Conservation (phyloP, 2,329 filamentous ascomycete genomes). For the Cadophora sp. region DNA sequence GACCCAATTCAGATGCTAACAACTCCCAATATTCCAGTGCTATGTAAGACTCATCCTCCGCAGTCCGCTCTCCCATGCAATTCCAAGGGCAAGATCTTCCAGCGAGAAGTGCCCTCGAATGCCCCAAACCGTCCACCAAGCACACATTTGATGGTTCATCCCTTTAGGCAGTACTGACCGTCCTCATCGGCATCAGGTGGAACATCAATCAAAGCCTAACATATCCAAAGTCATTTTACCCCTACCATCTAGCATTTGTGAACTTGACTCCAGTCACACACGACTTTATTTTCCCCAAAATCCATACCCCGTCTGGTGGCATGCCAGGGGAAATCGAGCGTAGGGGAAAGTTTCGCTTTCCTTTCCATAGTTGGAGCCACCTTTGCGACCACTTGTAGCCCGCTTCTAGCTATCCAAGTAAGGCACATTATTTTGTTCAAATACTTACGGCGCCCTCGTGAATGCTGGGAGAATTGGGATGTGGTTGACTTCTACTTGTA, state of each 20-base stretch:
- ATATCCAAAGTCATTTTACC: not conserved
- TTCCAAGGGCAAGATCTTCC: not conserved
- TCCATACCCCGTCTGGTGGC: not conserved
- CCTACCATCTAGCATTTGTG: not conserved
- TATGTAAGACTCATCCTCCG: not conserved
- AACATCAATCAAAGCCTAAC: conserved; percentile 4
- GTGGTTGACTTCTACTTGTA: not conserved
- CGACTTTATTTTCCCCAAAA: not conserved
- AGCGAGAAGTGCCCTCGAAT: conserved; percentile 15
- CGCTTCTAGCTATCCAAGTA: not conserved
- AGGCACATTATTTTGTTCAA: not conserved
- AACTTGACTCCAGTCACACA: not conserved
- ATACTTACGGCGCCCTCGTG: not conserved
- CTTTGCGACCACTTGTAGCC: not conserved
- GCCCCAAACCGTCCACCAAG: not conserved
- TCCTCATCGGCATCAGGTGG: not conserved
- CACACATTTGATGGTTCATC: not conserved
- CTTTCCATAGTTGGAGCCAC: conserved; percentile 10
- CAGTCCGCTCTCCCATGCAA: not conserved
- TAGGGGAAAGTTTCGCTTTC: not conserved
- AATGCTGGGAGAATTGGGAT: not conserved
- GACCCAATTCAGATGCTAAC: not conserved
- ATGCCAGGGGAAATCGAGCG: not conserved
- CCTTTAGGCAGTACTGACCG: conserved; percentile 13
- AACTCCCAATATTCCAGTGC: not conserved